Evolutionary conservation across 805 yeast genomes (phyloP), one percentile per base, ranked within the genome.

Genomic region (Monosporozyma siamensis): DNA sequence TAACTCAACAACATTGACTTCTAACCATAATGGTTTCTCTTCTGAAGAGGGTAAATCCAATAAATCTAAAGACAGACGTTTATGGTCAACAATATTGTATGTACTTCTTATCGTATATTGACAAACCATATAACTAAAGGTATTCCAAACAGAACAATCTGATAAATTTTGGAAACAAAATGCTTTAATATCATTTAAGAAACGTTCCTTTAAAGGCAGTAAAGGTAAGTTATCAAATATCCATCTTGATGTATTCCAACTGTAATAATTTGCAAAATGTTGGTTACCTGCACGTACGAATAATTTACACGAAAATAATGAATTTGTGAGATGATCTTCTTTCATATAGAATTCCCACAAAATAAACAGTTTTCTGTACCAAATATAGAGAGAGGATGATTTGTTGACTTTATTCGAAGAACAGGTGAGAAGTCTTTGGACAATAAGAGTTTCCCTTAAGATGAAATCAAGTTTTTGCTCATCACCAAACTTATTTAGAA

Each of bases 221-320:
- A 40, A 24, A 7, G 53, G 42, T 1, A 53, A 39, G 8, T 51
- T 41, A 43, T 62, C 65, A 23, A 49, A 54, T 11, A 53, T 42
- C 61, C 67, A 66, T 23, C 60, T 51, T 8, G 57, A 38, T n/a
- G 66, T 56, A 41, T 61, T 58, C 70, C 71, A 68, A 6, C 69
- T 59, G 42, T 68, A 68, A 41, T 66, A 68, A 42, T 67, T 68
- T 0, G 67, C 55, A 15, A 53, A 47, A 44, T 68, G 72, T 4
- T 53, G 40, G 8, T 46, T 44, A 1, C 63, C 68, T 1, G 70
- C 58, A 5, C 34, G 36, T 2, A 58, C 17, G 9, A 61, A 52
- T 0, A 34, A 2, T 5, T 14, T 21, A 21, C 25, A n/a, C 20
- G 22, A 24, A 12, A 31, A 37, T 20, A 27, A 15, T 6, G 25